These are phyloP conservation scores for Apiospora saccharicola DNA, from an alignment of 2,329 filamentous ascomycete species.

Conservation along the genomic window DNA sequence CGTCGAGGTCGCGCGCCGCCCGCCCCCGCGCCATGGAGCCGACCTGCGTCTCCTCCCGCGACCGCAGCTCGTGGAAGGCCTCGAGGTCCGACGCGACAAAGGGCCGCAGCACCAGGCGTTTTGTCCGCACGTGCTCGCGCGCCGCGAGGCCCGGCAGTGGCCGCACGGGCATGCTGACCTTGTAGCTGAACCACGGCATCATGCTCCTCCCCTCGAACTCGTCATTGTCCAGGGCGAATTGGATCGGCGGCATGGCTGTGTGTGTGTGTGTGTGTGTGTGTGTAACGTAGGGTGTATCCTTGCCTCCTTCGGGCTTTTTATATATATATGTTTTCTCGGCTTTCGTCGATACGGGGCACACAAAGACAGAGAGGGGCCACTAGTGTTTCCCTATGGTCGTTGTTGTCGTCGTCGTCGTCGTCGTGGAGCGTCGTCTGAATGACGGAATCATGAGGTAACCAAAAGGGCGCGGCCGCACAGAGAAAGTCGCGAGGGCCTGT, in stretches of 20 bases:
- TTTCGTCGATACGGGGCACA: neutral
- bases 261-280: neutral
- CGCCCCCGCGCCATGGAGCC: constrained; percentile 29
- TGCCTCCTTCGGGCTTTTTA: neutral
- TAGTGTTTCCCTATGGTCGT: neutral
- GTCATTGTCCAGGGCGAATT: constrained; percentile 12
- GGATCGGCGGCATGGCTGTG: neutral
- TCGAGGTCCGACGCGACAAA: constrained; percentile 29
- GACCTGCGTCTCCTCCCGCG: constrained; percentile 22
- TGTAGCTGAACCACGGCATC: constrained; percentile 24
- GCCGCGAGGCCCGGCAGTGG: constrained; percentile 25
- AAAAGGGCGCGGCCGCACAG: too few species aligned
- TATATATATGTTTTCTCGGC: neutral
- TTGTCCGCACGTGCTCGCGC: constrained; percentile 25
- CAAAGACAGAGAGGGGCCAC: too few species aligned
- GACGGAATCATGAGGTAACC: constrained; percentile 10
- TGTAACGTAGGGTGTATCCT: neutral
- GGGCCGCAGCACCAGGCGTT: constrained; percentile 29
- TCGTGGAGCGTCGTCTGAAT: neutral
- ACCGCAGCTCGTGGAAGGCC: constrained; percentile 30
- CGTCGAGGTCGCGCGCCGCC: constrained; percentile 25
- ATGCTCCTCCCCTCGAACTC: neutral
- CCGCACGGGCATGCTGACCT: constrained; percentile 13
- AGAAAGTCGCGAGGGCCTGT: neutral
- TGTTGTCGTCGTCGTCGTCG: neutral